Conservation (phyloP, 2,329 filamentous ascomycete genomes). For the Xylaria sp. region DNA sequence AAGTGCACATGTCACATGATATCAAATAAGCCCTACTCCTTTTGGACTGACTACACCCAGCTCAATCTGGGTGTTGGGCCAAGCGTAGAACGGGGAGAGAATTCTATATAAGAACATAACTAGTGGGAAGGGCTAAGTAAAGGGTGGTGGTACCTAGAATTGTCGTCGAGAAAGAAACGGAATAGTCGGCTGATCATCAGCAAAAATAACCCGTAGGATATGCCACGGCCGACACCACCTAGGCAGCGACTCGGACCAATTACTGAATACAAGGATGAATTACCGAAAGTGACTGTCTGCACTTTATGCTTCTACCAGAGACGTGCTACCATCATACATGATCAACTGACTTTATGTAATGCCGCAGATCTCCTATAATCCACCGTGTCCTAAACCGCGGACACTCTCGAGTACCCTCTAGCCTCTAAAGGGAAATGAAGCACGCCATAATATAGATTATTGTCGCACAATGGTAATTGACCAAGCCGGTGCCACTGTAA, state of each 20-base stretch:
- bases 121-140: not conserved
- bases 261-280: not conserved
- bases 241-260: not conserved
- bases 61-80: not conserved
- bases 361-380: conserved; percentile 13
- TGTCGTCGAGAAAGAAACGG: not conserved
- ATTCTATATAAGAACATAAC: not conserved
- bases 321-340: conserved; percentile 16
- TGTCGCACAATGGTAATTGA: not conserved
- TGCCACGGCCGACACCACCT: too few relatives aligned
- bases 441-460: not conserved
- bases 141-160: not conserved
- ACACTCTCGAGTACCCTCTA: not conserved
- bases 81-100: not conserved
- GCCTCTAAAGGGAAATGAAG: conserved; percentile 1
- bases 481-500: conserved; percentile 1
- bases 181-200: not conserved
- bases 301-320: conserved; percentile 16
- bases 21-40: not conserved
- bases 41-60: not conserved
- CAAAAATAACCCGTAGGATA: not conserved
- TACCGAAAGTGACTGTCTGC: not conserved
- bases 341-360: conserved; percentile 24
- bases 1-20: not conserved
- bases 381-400: conserved; percentile 6